These are phyloP conservation scores for Bruguiera parviflora DNA, from an alignment of 345 rosid species.

Conservation along the genomic window DNA sequence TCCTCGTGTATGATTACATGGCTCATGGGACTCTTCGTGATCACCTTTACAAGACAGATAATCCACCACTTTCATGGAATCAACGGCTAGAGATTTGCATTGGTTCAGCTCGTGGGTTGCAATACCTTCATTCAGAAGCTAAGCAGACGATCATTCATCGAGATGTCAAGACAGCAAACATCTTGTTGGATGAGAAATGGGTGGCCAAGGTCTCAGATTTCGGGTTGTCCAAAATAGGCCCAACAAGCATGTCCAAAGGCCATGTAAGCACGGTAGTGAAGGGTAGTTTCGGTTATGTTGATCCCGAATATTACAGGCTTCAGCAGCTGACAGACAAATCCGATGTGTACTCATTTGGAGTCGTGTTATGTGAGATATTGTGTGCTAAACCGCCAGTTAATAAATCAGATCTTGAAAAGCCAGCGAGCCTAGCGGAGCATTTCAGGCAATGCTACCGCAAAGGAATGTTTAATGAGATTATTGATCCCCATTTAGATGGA, in stretches of 20 bases:
- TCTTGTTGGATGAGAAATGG: constrained; percentile 40
- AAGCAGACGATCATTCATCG: too few relatives aligned
- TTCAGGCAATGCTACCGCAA: constrained; percentile 6
- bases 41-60: too few relatives aligned
- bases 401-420: not conserved
- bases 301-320: constrained; percentile 26
- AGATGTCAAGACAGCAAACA: too few relatives aligned
- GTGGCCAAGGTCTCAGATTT: constrained; percentile 37
- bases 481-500: constrained; percentile 17
- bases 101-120: too few relatives aligned
- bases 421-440: constrained; percentile 18
- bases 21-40: too few relatives aligned
- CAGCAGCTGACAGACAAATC: constrained; percentile 35
- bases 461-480: constrained; percentile 18
- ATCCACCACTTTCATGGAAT: too few relatives aligned
- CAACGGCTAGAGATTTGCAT: too few relatives aligned
- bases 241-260: constrained; percentile 2
- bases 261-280: constrained; percentile 31
- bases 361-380: constrained; percentile 25
- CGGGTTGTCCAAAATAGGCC: constrained; percentile 26
- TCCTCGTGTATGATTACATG: too few relatives aligned
- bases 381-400: constrained; percentile 20
- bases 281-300: constrained; percentile 31
- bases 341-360: constrained; percentile 36
- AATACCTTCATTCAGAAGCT: not conserved